phyloP scores from a whole-genome alignment of 2,329 filamentous ascomycete genomes.

The Byssoonygena ceratinophila region DNA sequence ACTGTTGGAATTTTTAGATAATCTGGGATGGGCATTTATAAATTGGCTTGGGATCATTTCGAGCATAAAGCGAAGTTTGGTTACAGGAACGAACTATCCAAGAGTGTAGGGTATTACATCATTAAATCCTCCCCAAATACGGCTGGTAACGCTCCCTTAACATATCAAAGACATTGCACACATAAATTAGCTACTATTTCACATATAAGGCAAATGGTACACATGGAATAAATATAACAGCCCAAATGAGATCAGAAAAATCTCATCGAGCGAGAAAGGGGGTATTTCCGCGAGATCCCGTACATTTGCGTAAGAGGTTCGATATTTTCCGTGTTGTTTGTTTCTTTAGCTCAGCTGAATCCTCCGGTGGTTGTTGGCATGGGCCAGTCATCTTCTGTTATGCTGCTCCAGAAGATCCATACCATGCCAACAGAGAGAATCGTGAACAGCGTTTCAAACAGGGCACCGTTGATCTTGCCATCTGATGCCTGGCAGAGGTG shows the following conservation, averaged over 20 bases:
- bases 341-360: constrained; percentile 23
- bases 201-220: constrained; percentile 2
- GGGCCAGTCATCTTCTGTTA: constrained; percentile 98
- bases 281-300: constrained; percentile 7
- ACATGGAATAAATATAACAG: constrained; percentile 1
- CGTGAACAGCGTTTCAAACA: constrained; percentile 92
- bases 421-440: constrained; percentile 68
- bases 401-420: constrained; percentile 98
- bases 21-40: no score
- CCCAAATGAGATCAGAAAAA: neutral
- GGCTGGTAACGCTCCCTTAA: neutral
- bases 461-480: constrained; percentile 80
- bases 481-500: constrained; percentile 76
- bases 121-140: neutral
- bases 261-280: neutral
- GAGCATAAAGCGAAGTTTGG: neutral
- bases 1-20: no score
- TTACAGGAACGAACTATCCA: neutral
- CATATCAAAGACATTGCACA: constrained; percentile 6
- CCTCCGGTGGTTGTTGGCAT: constrained; percentile 33
- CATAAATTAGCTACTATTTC: constrained; percentile 1
- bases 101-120: constrained; percentile 3
- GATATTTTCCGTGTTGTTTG: neutral
- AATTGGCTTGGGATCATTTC: no score
- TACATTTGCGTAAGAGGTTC: neutral